Conservation (phyloP, 139 green algal species). For the Asterochloris sp. region DNA sequence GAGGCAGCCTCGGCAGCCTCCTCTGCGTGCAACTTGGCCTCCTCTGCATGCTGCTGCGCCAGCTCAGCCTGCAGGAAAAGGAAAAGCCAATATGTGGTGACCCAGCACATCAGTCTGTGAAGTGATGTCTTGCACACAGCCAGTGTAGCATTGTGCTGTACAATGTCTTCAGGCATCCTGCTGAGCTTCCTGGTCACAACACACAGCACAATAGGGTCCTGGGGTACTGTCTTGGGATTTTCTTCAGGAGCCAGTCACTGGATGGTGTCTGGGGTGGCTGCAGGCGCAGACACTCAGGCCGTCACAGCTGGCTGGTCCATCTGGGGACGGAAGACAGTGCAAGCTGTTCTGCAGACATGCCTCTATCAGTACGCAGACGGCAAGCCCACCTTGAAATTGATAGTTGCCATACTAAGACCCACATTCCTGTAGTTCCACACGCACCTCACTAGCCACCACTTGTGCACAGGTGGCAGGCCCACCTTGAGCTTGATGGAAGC, state of each 20-base stretch:
- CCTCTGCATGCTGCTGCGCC: constrained; percentile 17
- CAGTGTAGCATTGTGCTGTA: too few species aligned
- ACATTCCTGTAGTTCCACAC: background rate
- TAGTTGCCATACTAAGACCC: background rate
- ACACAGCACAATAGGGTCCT: too few species aligned
- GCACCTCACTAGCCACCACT: too few species aligned
- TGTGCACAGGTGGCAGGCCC: background rate
- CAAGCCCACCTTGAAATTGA: background rate
- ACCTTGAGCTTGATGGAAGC: constrained; percentile 14
- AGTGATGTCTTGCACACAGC: too few species aligned
- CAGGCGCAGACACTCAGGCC: background rate
- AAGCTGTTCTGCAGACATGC: background rate
- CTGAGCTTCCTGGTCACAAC: too few species aligned
- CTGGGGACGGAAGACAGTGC: too few species aligned
- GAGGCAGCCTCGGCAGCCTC: constrained; percentile 9
- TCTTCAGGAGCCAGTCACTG: too few species aligned
- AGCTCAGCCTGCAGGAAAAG: constrained; percentile 5
- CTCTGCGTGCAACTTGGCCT: constrained; percentile 13
- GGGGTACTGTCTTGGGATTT: too few species aligned
- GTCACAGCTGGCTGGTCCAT: background rate
- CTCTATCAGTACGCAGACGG: background rate
- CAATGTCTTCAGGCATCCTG: too few species aligned
- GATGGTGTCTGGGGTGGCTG: too few species aligned
- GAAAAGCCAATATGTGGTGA: background rate
- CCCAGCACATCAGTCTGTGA: too few species aligned